Base-by-base conservation (phyloP, 2,329 filamentous ascomycete genomes). In the Sporothrix schenckii region DNA sequence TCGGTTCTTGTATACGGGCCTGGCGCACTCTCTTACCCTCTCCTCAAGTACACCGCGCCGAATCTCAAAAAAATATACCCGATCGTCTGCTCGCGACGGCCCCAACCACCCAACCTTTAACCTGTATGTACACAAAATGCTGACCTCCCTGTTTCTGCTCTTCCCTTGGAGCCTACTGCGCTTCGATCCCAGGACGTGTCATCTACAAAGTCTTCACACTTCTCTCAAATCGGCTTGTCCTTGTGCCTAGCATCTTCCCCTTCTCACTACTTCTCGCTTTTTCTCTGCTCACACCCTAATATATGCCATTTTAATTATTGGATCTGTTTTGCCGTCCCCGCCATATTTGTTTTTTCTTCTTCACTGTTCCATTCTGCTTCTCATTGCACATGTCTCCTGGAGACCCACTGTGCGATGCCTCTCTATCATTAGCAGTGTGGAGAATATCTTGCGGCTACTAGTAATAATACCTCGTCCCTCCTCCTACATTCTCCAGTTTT, bases 281-380 rank as follows among this genome's bases (percentile, higher is more conserved):
- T 30, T 41, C 27, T 47, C 52, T 13, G 19, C 13, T 16, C 52
- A 47, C 52, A 44, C 68, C 68, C 68, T 27, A 63, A 69, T 53
- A 60, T 41, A 44, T 67, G 34, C 67, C n/a, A 21, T 65, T 30
- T 41, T 44, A 53, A 39, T 66, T 54, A 14, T 47, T 68, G 44
- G 34, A 52, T 58, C 54, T 68, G 21, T 56, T 63, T 39, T 67
- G 34, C 52, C 68, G 63, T 54, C 47, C n/a, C 47, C 21, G 54
- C 41, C 39, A 19, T 34, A 50, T 19, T 34, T 30, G 27, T 47
- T 56, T 53, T 63, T 13, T 24, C 30, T 72, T 68, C 44, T 27
- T 68, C 50, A 21, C 41, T 24, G 19, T 52, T 66, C 69, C 41
- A 41, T 70, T 69, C 30, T 50, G 60, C 65, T 71, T 70, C 69